These are phyloP conservation scores for Nannochloropsis limnetica DNA, from an alignment of 352 stramenopile species.

Conservation along the genomic window DNA sequence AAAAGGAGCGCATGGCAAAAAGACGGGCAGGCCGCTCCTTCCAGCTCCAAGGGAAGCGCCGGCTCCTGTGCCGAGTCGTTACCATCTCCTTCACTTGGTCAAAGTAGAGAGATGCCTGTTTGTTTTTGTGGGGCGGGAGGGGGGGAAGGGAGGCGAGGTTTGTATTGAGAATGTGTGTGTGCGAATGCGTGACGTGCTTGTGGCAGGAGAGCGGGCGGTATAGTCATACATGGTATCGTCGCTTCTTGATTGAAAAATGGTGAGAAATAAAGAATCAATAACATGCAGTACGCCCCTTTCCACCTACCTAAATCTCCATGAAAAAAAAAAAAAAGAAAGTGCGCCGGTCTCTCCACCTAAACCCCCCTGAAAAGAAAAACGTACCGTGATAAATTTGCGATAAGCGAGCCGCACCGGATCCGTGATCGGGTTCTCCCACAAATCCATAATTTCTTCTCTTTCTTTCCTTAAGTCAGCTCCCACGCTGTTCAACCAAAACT, in stretches of 20 bases:
- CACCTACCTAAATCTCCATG: background rate
- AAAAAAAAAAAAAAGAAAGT: background rate
- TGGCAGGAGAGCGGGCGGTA: background rate
- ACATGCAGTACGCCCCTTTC: background rate
- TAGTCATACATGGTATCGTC: too few species aligned
- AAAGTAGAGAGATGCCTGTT: slow-evolving; percentile 21
- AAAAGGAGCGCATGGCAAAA: slow-evolving; percentile 9
- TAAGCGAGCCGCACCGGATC: background rate
- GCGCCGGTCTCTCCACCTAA: background rate
- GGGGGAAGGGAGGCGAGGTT: background rate
- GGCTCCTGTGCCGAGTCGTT: background rate
- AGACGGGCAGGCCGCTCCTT: slow-evolving; percentile 22
- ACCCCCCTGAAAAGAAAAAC: background rate
- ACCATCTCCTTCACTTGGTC: slow-evolving; percentile 26
- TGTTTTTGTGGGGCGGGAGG: background rate
- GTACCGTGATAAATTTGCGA: slow-evolving; percentile 18
- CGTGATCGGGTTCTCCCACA: slow-evolving; percentile 34
- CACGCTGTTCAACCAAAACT: slow-evolving; percentile 37
- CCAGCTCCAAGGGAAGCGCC: background rate
- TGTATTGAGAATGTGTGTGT: background rate
- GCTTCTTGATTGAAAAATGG: too few species aligned
- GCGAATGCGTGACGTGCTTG: background rate
- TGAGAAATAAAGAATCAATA: background rate
- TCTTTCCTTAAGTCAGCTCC: background rate
- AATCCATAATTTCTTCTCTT: slow-evolving; percentile 2